Base-by-base conservation (phyloP, 1,284 basidiomycete genomes). In the Tremellales sp. region DNA sequence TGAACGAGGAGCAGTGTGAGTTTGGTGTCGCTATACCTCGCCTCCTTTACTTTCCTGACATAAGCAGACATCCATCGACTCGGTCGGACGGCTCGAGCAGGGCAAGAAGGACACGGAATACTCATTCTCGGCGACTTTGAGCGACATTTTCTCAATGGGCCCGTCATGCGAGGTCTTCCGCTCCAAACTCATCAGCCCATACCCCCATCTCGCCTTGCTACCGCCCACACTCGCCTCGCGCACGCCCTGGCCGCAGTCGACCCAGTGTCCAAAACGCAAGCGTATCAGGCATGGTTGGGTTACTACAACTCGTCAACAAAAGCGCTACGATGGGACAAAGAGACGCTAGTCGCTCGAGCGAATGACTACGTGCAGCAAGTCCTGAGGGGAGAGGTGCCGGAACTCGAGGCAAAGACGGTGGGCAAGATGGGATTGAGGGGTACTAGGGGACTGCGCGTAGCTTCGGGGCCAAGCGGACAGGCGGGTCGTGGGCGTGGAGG, bases 391-490 rank as follows among this genome's bases (percentile, higher is more conserved):
- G 57, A 50, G 40, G 60, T 63, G 0, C 80, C 83, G 4, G 72
- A 72, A 8, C 55, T 84, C 36, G 67, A 77, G 33, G 72, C 77
- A n/a, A 79, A 72, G 67, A 79, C 80, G 2, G 78, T 82, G 23
- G 81, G 80, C 40, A 83, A 79, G 76, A 83, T 85, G 78, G 78
- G 78, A 3, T 65, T 85, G 61, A 79, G 75, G 59, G 81, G 80
- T 0, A 75, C 78, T 11, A 65, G 43, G 6, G 67, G 72, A 7
- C 46, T 73, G n/a, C 64, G 65, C 35, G 48, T 71, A 12, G 58
- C 36, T 21, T 21, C 39, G 19, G 48, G 45, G 35, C 26, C 35
- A 21, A 48, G 35, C 25, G 47, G 40, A 33, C 42, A 48, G 11
- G 27, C 22, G 15, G 43, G 48, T 15, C 42, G 40, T 25, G 57